These are phyloP conservation scores for Achaetomium macrosporum DNA, from an alignment of 2,329 filamentous ascomycete genomes.

Conservation along the genomic window DNA sequence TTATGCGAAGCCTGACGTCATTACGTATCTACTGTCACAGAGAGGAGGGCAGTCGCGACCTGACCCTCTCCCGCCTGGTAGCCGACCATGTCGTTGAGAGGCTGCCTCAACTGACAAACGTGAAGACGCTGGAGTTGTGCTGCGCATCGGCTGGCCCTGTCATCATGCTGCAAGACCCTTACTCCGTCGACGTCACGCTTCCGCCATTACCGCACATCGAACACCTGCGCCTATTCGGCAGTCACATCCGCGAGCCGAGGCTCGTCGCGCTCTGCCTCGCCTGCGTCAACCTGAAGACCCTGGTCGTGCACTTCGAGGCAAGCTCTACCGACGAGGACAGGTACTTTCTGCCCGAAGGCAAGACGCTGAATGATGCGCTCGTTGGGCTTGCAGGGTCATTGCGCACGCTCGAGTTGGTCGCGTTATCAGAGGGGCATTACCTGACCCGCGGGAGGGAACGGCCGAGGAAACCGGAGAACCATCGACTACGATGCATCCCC, in stretches of 20 bases:
- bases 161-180: neutral
- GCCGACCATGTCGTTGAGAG: constrained; percentile 20
- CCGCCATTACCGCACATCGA: constrained; percentile 23
- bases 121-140: constrained; percentile 26
- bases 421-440: constrained; percentile 25
- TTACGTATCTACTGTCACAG: constrained; percentile 27
- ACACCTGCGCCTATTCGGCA: constrained; percentile 26
- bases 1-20: constrained; percentile 18
- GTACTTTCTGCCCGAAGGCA: constrained; percentile 23
- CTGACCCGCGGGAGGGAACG: constrained; percentile 26
- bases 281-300: constrained; percentile 22
- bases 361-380: constrained; percentile 25
- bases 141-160: constrained; percentile 18
- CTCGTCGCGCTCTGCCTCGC: constrained; percentile 24
- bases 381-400: constrained; percentile 18
- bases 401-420: constrained; percentile 23
- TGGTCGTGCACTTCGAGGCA: constrained; percentile 27
- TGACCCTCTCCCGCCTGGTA: constrained; percentile 21
- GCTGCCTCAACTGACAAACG: constrained; percentile 15
- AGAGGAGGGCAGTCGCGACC: constrained; percentile 19
- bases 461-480: constrained; percentile 27
- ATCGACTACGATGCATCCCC: constrained; percentile 26
- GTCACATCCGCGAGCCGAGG: constrained; percentile 24
- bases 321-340: constrained; percentile 24
- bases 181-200: constrained; percentile 8